These are phyloP conservation scores for Cyberlindnera misumaiensis DNA, from an alignment of 805 yeast species.

Conservation along the genomic window DNA sequence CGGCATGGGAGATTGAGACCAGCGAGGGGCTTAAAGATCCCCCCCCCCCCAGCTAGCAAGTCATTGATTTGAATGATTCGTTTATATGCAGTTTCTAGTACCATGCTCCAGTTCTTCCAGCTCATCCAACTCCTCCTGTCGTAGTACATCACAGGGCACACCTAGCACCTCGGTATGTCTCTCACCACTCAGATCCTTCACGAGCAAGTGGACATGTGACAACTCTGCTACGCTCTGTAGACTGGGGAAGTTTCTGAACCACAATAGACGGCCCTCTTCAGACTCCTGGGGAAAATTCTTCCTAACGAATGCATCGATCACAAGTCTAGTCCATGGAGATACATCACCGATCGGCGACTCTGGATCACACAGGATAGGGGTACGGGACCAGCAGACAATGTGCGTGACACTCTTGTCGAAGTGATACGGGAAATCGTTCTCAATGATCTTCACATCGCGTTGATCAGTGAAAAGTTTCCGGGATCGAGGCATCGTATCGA, in stretches of 20 bases:
- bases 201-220: slow-evolving; percentile 64
- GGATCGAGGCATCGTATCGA: slow-evolving; percentile 14
- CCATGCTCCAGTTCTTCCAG: too few species aligned
- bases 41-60: too few species aligned
- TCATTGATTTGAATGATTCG: too few species aligned
- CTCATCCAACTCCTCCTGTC: slow-evolving; percentile 2
- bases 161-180: slow-evolving; percentile 4
- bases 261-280: slow-evolving; percentile 20
- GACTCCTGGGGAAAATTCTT: slow-evolving; percentile 32
- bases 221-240: slow-evolving; percentile 61
- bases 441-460: slow-evolving; percentile 33
- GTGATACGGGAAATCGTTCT: slow-evolving; percentile 63
- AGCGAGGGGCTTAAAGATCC: too few species aligned
- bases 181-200: slow-evolving; percentile 24
- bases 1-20: too few species aligned
- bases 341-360: slow-evolving; percentile 43
- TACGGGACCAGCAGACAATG: slow-evolving; percentile 62
- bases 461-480: slow-evolving; percentile 21
- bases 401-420: slow-evolving; percentile 47
- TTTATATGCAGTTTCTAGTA: too few species aligned
- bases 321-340: slow-evolving; percentile 31
- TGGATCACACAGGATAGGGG: slow-evolving; percentile 34
- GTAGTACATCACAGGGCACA: slow-evolving; percentile 9
- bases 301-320: slow-evolving; percentile 44
- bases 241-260: slow-evolving; percentile 71